Percentiles rank a stretch among this genome's conserved stretches.
Conservation (phyloP, 179 eudicot genomes). For the Gypsophila paniculata region DNA sequence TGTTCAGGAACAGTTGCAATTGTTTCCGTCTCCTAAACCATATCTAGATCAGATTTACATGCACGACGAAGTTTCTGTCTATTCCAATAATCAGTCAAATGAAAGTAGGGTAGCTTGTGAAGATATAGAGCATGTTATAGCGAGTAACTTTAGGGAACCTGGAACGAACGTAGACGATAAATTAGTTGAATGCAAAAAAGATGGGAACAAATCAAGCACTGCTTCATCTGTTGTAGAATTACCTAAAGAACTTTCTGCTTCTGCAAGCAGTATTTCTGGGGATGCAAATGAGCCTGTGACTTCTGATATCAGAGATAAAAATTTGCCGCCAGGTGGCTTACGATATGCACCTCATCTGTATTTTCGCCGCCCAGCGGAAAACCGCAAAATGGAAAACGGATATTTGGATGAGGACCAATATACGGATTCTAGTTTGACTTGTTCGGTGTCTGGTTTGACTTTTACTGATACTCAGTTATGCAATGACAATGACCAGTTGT, state of each 20-base stretch:
- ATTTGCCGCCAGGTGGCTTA: conserved; percentile 18
- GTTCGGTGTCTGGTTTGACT: not conserved
- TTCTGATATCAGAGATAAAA: conserved; percentile 21
- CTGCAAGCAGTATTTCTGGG: conserved; percentile 12
- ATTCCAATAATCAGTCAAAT: conserved; percentile 7
- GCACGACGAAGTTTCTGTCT: conserved; percentile 19
- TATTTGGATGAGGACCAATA: conserved; percentile 16
- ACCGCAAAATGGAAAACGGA: conserved; percentile 25
- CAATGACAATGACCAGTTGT: not conserved
- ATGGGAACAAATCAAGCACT: not conserved
- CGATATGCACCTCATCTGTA: conserved; percentile 44
- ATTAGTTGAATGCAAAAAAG: conserved; percentile 11
- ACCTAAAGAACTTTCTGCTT: too few relatives aligned
- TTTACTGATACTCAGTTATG: conserved; percentile 12
- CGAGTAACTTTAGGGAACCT: conserved; percentile 10
- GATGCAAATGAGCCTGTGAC: conserved; percentile 36
- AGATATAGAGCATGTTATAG: conserved; percentile 8
- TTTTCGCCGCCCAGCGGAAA: conserved; percentile 25
- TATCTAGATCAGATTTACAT: conserved; percentile 27
- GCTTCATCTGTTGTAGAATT: too few relatives aligned
- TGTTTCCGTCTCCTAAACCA: conserved; percentile 17
- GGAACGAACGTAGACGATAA: conserved; percentile 16
- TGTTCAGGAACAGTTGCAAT: conserved; percentile 43
- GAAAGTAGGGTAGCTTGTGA: conserved; percentile 17
- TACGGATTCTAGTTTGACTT: conserved; percentile 13